Evolutionary conservation across 1,284 basidiomycete species (phyloP).

Genomic region (Gomphus sp.): DNA sequence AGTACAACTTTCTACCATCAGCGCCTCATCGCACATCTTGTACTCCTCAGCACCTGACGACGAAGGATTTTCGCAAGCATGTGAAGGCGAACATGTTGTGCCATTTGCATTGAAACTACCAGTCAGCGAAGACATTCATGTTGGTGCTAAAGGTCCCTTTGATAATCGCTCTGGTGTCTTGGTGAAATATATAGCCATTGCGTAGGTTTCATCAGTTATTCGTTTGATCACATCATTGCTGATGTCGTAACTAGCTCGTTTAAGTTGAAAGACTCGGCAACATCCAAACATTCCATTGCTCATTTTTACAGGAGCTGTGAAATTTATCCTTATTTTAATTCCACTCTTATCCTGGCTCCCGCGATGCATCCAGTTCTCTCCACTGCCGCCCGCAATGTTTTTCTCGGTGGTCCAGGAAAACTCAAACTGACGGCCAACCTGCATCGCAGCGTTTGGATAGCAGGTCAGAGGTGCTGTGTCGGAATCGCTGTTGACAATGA

Average conservation of each 20-base stretch:
- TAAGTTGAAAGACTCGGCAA: conserved; percentile 65
- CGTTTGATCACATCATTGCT: conserved; percentile 9
- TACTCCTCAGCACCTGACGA: conserved; percentile 49
- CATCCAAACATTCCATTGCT: conserved; percentile 66
- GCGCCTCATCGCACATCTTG: conserved; percentile 34
- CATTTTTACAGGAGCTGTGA: conserved; percentile 88
- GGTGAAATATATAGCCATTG: conserved; percentile 82
- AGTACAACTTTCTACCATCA: conserved; percentile 48
- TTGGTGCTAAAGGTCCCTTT: conserved; percentile 62
- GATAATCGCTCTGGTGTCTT: conserved; percentile 46
- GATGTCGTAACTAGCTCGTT: conserved; percentile 44
- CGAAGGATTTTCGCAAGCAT: conserved; percentile 64
- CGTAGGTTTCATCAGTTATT: conserved; percentile 32
- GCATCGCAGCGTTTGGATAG: conserved; percentile 75
- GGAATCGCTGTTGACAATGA: conserved; percentile 67
- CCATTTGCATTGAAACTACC: conserved; percentile 79
- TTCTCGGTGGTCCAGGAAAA: conserved; percentile 56
- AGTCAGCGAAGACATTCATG: conserved; percentile 41
- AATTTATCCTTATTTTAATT: conserved; percentile 75
- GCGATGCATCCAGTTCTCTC: conserved; percentile 55
- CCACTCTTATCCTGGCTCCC: conserved; percentile 53
- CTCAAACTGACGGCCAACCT: conserved; percentile 68
- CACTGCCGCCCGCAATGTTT: conserved; percentile 48
- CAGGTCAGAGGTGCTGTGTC: conserved; percentile 77
- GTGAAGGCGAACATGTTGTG: conserved; percentile 63